These are phyloP conservation scores for Trifolium subterraneum DNA, from an alignment of 306 rosid species.

Conservation along the genomic window DNA sequence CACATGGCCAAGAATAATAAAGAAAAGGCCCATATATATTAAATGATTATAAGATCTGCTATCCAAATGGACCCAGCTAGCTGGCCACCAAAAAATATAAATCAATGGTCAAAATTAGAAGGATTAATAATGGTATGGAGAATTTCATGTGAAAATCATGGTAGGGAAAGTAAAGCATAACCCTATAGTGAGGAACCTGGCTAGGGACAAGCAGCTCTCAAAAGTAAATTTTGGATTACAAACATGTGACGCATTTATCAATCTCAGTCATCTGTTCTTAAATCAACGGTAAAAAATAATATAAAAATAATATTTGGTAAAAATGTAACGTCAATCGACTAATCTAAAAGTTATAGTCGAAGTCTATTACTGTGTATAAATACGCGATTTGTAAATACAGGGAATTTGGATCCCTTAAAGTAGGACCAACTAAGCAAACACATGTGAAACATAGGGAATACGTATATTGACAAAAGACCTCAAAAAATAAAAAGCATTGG, in stretches of 20 bases:
- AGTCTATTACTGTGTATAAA: too few species aligned
- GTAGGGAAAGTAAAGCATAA: neutral
- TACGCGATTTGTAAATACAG: neutral
- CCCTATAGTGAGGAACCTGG: neutral
- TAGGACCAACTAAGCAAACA: conserved; percentile 20
- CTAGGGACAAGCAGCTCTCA: neutral
- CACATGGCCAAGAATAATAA: neutral
- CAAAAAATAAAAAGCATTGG: conserved; percentile 5
- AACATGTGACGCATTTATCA: neutral
- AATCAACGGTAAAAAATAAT: neutral
- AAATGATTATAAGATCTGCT: neutral
- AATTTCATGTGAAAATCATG: conserved; percentile 1
- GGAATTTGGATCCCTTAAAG: neutral
- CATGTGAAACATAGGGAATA: conserved; percentile 34
- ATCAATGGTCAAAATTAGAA: neutral
- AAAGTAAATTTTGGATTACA: neutral
- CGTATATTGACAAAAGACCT: neutral
- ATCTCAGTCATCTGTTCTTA: neutral
- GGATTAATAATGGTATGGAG: neutral
- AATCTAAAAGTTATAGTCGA: too few species aligned
- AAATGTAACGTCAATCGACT: too few species aligned
- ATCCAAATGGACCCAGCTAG: conserved; percentile 7
- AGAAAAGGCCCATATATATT: neutral
- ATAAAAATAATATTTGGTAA: too few species aligned
- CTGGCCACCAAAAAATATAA: neutral